phyloP scores from a whole-genome alignment of 805 yeast genomes.

The Clavispora carvajalis region DNA sequence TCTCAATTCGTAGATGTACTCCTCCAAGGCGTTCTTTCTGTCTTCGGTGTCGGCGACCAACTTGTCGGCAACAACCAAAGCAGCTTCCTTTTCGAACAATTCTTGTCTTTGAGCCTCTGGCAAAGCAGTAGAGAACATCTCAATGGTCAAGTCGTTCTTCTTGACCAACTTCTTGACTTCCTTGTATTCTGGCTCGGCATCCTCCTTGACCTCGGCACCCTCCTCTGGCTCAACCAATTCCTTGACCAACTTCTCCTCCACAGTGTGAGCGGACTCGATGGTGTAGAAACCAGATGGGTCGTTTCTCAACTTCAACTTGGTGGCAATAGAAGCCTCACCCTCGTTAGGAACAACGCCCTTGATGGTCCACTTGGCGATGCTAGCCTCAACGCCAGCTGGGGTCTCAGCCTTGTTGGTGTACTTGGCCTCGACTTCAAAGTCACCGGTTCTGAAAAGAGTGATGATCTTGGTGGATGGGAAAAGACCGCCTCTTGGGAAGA shows the following conservation, averaged over 20 bases:
- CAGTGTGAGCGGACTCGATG: conserved; percentile 90
- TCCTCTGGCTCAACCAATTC: conserved; percentile 71
- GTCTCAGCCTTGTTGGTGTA: conserved; percentile 72
- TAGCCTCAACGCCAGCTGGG: conserved; percentile 61
- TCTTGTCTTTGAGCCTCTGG: conserved; percentile 50
- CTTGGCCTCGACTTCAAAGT: conserved; percentile 79
- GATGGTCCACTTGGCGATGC: conserved; percentile 80
- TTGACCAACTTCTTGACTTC: conserved; percentile 91
- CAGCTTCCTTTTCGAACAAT: conserved; percentile 76
- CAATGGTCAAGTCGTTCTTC: conserved; percentile 71
- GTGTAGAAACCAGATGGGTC: conserved; percentile 95
- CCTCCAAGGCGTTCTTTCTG: conserved; percentile 96
- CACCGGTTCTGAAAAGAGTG: conserved; percentile 86
- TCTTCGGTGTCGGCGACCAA: conserved; percentile 98
- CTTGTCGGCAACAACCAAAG: conserved; percentile 85
- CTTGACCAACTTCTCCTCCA: conserved; percentile 83
- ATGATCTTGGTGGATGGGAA: conserved; percentile 96
- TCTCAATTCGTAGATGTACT: conserved; percentile 95
- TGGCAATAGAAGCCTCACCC: conserved; percentile 73
- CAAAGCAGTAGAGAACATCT: conserved; percentile 57
- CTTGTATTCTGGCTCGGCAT: conserved; percentile 78
- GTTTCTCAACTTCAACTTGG: conserved; percentile 91
- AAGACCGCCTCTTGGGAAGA: conserved; percentile 88
- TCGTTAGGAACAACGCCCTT: conserved; percentile 77
- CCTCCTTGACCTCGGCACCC: conserved; percentile 46